Conservation (phyloP, 2,329 filamentous ascomycete genomes). For the Diaporthe sp. region DNA sequence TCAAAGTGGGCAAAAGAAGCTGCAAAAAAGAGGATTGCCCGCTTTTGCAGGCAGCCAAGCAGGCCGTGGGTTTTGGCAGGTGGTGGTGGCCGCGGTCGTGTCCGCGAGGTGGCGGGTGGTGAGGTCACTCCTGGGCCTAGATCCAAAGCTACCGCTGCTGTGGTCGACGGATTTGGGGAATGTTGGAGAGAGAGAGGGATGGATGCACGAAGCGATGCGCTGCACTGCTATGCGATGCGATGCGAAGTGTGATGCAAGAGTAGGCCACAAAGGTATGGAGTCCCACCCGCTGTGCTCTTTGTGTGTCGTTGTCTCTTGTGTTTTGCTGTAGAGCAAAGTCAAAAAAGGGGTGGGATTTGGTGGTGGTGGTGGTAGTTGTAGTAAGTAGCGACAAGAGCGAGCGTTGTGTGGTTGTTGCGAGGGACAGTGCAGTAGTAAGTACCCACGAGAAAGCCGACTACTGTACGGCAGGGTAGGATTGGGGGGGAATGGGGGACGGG, state of each 20-base stretch:
- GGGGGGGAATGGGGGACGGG: conserved; percentile 2
- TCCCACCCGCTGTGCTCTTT: neutral
- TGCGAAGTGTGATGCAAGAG: conserved; percentile 8
- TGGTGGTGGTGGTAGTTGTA: conserved; percentile 19
- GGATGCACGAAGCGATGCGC: conserved; percentile 6
- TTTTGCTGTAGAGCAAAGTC: conserved; percentile 2
- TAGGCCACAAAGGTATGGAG: neutral
- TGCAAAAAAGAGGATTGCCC: conserved; percentile 6
- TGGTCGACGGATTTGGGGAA: conserved; percentile 31
- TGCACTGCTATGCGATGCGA: conserved; percentile 17
- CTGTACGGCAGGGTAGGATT: conserved; percentile 25
- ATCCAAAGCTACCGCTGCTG: conserved; percentile 29
- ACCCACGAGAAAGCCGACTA: conserved; percentile 17
- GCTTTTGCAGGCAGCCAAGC: conserved; percentile 25
- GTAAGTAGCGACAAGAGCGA: conserved; percentile 4
- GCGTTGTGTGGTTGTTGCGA: conserved; percentile 8
- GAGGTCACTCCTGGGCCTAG: conserved; percentile 28
- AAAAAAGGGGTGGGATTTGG: conserved; percentile 1
- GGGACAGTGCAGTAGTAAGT: conserved; percentile 24
- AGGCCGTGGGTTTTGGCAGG: conserved; percentile 7
- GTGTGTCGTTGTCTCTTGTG: conserved; percentile 17
- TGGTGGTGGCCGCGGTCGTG: conserved; percentile 14
- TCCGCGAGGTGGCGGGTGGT: conserved; percentile 24
- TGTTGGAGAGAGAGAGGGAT: conserved; percentile 32
- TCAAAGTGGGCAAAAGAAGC: conserved; percentile 2